Base-by-base conservation (phyloP, 1,284 basidiomycete species). In the Fistulinella staudtii region DNA sequence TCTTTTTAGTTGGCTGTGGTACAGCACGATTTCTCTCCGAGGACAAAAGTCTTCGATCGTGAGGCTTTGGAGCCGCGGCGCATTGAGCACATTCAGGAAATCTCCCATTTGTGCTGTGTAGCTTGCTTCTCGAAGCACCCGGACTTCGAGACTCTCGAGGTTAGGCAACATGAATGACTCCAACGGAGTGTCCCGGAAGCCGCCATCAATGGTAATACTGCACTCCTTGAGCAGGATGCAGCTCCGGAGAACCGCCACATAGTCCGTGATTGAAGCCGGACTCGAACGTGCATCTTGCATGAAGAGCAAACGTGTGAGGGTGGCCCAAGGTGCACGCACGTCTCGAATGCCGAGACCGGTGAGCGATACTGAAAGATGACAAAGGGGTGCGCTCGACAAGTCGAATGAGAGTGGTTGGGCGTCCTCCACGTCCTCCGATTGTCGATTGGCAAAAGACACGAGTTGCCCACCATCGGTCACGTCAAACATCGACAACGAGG, bases 261-360 rank as follows among this genome's bases (percentile, higher is more conserved):
- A 59, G 30, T 59, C 56, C 4, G 47, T 51, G 39, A 63, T 44
- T 0, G 57, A 54, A 8, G 56, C 39, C 25, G 46, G 36, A 36
- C 60, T 63, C 18, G 53, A 45, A 27, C 47, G 47, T 5, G 53
- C 53, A 20, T 61, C 48, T 20, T 51, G 52, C 61, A 60, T 61
- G 28, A 60, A 61, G 1, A 39, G 46, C 39, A 63, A 20, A 1
- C 43, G 47, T 20, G 58, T 55, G 34, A 63, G 49, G 29, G 23
- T 43, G 2, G 46, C 37, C 58, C 58, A 60, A 2, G 47, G 25
- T 6, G 30, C 52, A 4, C 35, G 39, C 3, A 60, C 49, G 9
- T 62, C 45, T 23, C 38, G 47, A 11, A 56, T 37, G 8, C 35
- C 22, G 17, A 63, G 51, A 7, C 51, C 46, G 23, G 47, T 43